These are phyloP conservation scores for Malus fusca DNA, from an alignment of 306 rosid species.

Conservation along the genomic window DNA sequence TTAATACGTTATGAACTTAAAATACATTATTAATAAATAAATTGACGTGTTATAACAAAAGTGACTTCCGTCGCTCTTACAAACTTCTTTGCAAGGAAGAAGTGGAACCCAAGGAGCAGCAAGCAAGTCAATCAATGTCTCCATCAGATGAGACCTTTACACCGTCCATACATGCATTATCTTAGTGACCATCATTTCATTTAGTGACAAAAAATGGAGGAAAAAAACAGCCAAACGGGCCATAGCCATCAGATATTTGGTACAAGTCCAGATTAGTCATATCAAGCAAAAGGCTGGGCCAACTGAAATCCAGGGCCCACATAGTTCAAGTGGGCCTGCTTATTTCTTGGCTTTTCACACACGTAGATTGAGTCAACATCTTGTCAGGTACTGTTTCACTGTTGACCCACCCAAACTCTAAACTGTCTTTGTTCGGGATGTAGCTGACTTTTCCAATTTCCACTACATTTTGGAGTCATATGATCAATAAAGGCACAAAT, in stretches of 20 bases:
- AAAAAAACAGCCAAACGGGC: constrained; percentile 1
- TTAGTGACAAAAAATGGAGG: background rate
- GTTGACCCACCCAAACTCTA: background rate
- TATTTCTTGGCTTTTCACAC: constrained; percentile 1
- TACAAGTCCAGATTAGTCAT: background rate
- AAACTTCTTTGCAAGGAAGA: background rate
- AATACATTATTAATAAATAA: too few species aligned
- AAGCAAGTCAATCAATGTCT: background rate
- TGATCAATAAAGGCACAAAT: constrained; percentile 5
- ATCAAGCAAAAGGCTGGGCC: constrained; percentile 16
- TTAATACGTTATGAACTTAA: too few species aligned
- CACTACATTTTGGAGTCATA: background rate
- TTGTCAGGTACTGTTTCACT: constrained; percentile 18
- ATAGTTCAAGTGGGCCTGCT: constrained; percentile 4
- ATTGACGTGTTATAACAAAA: too few species aligned
- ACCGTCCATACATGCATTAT: background rate
- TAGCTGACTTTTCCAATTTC: constrained; percentile 21
- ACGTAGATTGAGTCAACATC: constrained; percentile 30
- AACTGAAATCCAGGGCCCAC: constrained; percentile 11
- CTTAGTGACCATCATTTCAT: background rate
- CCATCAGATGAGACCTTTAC: background rate
- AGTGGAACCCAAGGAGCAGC: background rate
- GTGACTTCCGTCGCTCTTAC: background rate
- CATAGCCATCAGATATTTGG: constrained; percentile 1
- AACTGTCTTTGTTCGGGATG: constrained; percentile 12